A percentile compares a stretch with the other conserved stretches of the same genome.
Conservation (phyloP, 371 early-diverging fungal species). For the Vairimorpha ceranae region DNA sequence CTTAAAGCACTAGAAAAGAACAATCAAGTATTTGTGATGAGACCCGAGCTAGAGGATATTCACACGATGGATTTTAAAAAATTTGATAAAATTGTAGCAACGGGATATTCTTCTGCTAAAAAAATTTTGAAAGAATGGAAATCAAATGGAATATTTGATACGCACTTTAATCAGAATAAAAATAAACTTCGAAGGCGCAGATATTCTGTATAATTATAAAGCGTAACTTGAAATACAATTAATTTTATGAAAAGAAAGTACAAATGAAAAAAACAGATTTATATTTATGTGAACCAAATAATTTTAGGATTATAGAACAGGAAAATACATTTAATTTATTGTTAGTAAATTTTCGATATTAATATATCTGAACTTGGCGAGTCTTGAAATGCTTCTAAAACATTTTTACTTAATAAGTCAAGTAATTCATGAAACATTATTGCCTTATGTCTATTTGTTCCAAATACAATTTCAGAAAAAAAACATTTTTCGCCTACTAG, state of each 20-base stretch:
- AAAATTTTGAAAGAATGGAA: slow-evolving; percentile 74
- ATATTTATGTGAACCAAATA: too few species aligned
- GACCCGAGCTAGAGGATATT: slow-evolving; percentile 76
- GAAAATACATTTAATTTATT: too few species aligned
- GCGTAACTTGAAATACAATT: too few species aligned
- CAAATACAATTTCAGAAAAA: background rate
- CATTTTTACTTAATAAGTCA: background rate
- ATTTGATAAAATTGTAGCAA: slow-evolving; percentile 77
- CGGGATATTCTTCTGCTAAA: slow-evolving; percentile 79
- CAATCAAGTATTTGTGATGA: slow-evolving; percentile 72
- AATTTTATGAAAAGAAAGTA: too few species aligned
- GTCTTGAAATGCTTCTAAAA: background rate
- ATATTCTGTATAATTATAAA: slow-evolving; percentile 31
- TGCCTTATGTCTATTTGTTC: background rate
- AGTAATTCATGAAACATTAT: background rate
- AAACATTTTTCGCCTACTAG: background rate
- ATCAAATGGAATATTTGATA: slow-evolving; percentile 66
- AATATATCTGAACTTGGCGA: background rate
- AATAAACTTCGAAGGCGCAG: slow-evolving; percentile 5
- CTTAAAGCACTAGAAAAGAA: slow-evolving; percentile 77
- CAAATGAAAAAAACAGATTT: too few species aligned
- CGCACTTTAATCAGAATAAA: background rate
- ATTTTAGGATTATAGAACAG: too few species aligned
- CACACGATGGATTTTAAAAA: slow-evolving; percentile 84
- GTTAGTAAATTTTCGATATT: too few species aligned